Evolutionary conservation across 176 grass and related monocot species (phyloP).

Genomic region (Calamus simplicifolius): DNA sequence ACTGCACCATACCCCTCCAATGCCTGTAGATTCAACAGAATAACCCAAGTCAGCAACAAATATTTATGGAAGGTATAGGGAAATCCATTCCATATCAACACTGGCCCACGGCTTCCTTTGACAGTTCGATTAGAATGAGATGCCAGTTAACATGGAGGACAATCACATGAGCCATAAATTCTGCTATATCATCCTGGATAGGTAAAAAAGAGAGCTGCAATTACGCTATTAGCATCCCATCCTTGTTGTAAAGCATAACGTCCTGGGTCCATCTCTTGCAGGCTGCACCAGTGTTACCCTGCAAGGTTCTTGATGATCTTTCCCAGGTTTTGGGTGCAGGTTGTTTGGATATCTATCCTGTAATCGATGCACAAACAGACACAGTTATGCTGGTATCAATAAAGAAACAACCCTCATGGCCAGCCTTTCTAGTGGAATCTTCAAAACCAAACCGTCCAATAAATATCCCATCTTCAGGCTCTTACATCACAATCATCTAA

Average conservation of each 20-base stretch:
- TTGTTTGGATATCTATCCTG: slow-evolving; percentile 53
- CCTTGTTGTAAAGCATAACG: slow-evolving; percentile 72
- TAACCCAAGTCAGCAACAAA: slow-evolving; percentile 88
- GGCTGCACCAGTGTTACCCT: slow-evolving; percentile 37
- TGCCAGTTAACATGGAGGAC: slow-evolving; percentile 42
- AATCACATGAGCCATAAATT: slow-evolving; percentile 71
- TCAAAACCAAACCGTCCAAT: slow-evolving; percentile 17
- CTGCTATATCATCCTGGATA: slow-evolving; percentile 77
- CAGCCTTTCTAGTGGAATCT: slow-evolving; percentile 25
- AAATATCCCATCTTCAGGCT: slow-evolving; percentile 10
- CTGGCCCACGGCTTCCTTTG: slow-evolving; percentile 46
- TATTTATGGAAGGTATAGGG: slow-evolving; percentile 64
- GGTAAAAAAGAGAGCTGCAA: slow-evolving; percentile 94
- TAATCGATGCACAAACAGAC: slow-evolving; percentile 48
- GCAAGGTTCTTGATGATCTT: slow-evolving; percentile 44
- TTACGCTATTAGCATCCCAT: slow-evolving; percentile 99
- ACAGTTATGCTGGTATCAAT: slow-evolving; percentile 38
- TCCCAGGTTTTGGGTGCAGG: slow-evolving; percentile 24
- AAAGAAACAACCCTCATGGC: slow-evolving; percentile 16
- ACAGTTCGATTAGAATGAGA: slow-evolving; percentile 51
- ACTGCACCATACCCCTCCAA: slow-evolving; percentile 65
- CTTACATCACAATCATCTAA: slow-evolving; percentile 1
- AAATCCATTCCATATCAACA: slow-evolving; percentile 94
- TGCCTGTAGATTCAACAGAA: slow-evolving; percentile 99
- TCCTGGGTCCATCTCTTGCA: slow-evolving; percentile 66